A percentile compares a stretch with the other conserved stretches of the same genome.
Evolutionary conservation across 805 yeast genomes (phyloP).

Genomic region (Pichia cephalocereana): DNA sequence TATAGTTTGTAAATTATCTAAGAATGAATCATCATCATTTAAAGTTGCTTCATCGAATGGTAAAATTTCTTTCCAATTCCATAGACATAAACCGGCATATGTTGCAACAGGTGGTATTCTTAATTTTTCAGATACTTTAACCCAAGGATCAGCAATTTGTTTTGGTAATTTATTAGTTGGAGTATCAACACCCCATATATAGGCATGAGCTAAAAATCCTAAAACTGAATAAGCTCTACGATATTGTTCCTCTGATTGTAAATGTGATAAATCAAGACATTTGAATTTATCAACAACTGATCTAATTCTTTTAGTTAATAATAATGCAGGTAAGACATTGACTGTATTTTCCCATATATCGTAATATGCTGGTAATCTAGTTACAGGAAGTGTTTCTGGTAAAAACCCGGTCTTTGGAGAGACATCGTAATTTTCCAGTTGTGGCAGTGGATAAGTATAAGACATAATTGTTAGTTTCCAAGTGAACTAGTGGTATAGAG

Average conservation of each 20-base stretch:
- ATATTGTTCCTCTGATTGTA: conserved; percentile 40
- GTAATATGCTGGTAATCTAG: conserved; percentile 48
- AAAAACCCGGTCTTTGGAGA: conserved; percentile 69
- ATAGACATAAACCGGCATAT: conserved; percentile 76
- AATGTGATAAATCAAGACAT: conserved; percentile 37
- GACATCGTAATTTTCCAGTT: conserved; percentile 57
- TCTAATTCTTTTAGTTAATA: conserved; percentile 57
- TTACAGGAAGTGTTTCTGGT: conserved; percentile 59
- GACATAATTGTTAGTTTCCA: conserved; percentile 11
- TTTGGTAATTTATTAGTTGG: conserved; percentile 59
- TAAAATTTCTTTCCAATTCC: conserved; percentile 71
- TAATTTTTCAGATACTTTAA: conserved; percentile 46
- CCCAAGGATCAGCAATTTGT: conserved; percentile 62
- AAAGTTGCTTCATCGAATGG: conserved; percentile 26
- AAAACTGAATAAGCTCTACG: conserved; percentile 77
- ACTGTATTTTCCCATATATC: conserved; percentile 72
- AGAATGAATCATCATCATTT: conserved; percentile 26
- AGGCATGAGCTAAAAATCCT: conserved; percentile 78
- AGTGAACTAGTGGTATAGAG: no score
- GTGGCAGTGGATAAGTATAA: conserved; percentile 33
- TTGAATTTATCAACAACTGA: conserved; percentile 58
- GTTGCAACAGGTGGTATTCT: conserved; percentile 83
- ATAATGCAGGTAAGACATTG: conserved; percentile 58
- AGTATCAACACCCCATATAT: conserved; percentile 71
- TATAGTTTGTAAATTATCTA: conserved; percentile 67